Conservation (phyloP, 352 stramenopile species). For the Nothophytophthora sp. region DNA sequence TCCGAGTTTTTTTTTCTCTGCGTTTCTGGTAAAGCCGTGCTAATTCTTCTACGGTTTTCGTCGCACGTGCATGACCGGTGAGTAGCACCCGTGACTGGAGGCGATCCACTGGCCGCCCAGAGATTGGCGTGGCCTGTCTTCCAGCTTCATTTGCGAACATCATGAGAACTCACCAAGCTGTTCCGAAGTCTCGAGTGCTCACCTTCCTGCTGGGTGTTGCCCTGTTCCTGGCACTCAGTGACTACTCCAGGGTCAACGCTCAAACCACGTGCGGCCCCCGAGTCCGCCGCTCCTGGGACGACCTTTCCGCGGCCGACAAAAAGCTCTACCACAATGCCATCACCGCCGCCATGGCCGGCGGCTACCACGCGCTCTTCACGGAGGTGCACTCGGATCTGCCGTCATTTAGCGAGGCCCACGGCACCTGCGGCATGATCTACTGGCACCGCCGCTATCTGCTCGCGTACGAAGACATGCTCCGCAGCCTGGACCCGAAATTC, state of each 20-base stretch:
- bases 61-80: too few relatives aligned
- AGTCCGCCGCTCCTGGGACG: conserved; percentile 50
- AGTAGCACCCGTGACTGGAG: too few relatives aligned
- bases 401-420: conserved; percentile 32
- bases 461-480: conserved; percentile 59
- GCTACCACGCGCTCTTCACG: conserved; percentile 41
- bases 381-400: conserved; percentile 30
- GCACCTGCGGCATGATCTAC: conserved; percentile 49
- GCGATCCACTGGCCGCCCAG: too few relatives aligned
- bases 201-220: too few relatives aligned
- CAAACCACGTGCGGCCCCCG: conserved; percentile 45
- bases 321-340: conserved; percentile 70
- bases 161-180: too few relatives aligned
- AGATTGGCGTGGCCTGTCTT: too few relatives aligned
- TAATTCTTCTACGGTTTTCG: too few relatives aligned
- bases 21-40: too few relatives aligned
- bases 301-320: conserved; percentile 46
- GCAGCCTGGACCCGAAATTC: conserved; percentile 31
- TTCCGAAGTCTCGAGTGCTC: too few relatives aligned
- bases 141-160: too few relatives aligned
- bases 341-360: conserved; percentile 41
- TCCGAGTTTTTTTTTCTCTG: too few relatives aligned
- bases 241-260: conserved; percentile 13
- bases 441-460: conserved; percentile 54
- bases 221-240: too few relatives aligned